Conservation (phyloP, 192 early-diverging fungal species). For the Jimgerdemannia flammicorona region DNA sequence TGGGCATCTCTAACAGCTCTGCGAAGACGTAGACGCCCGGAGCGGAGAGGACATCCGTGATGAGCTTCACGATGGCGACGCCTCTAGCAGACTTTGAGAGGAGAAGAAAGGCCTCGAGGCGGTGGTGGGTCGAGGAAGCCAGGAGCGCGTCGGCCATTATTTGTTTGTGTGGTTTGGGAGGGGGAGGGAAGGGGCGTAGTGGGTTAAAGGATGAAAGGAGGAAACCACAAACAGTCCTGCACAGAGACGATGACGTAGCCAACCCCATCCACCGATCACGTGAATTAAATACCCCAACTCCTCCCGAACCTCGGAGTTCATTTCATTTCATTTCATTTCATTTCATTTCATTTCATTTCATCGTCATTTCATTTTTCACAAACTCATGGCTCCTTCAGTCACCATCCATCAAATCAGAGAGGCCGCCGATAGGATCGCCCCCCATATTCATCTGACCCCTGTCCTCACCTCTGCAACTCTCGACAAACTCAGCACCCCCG, state of each 20-base stretch:
- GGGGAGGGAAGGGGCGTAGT: too few relatives aligned
- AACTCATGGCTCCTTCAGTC: too few relatives aligned
- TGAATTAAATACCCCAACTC: too few relatives aligned
- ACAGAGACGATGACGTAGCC: too few relatives aligned
- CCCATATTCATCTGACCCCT: conserved; percentile 37
- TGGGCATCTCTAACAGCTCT: conserved; percentile 69
- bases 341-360: too few relatives aligned
- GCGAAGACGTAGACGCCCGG: conserved; percentile 78
- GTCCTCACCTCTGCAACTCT: conserved; percentile 39
- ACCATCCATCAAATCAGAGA: not conserved
- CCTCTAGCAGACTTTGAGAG: conserved; percentile 77
- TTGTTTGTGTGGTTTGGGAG: too few relatives aligned
- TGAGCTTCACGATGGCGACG: conserved; percentile 64
- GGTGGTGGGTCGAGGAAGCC: conserved; percentile 2
- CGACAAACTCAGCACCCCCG: not conserved
- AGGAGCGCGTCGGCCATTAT: not conserved
- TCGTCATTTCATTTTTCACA: too few relatives aligned
- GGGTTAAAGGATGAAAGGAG: too few relatives aligned
- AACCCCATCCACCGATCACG: too few relatives aligned
- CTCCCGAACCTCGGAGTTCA: too few relatives aligned
- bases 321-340: too few relatives aligned
- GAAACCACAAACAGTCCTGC: too few relatives aligned
- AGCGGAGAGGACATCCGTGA: conserved; percentile 64
- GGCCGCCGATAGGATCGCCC: conserved; percentile 32
- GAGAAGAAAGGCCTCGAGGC: conserved; percentile 66